Evolutionary conservation across 2,329 filamentous ascomycete genomes (phyloP).

Genomic region (Lasiodiplodia citricola): DNA sequence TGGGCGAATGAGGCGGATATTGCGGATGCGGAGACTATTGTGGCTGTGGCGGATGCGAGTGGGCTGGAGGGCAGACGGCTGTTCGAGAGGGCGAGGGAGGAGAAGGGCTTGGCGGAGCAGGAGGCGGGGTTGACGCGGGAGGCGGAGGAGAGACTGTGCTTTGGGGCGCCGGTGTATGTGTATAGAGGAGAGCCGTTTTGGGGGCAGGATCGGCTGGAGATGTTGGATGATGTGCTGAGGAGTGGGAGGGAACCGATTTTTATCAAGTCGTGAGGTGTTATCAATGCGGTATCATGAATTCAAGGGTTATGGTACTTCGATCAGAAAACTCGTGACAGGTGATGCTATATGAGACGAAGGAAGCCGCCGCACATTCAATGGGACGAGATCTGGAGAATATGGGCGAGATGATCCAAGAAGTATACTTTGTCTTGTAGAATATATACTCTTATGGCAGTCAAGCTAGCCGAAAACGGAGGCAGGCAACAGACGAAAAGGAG

Average conservation of each 20-base stretch:
- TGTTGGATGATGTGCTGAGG: conserved; percentile 33
- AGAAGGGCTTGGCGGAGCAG: conserved; percentile 19
- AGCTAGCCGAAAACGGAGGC: too few relatives aligned
- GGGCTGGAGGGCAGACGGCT: not conserved
- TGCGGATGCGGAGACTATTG: conserved; percentile 19
- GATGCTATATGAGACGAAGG: too few relatives aligned
- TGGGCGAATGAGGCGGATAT: conserved; percentile 27
- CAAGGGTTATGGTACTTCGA: too few relatives aligned
- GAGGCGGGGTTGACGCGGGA: conserved; percentile 27
- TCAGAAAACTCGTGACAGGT: too few relatives aligned
- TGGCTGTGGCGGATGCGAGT: not conserved
- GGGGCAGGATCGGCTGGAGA: conserved; percentile 36
- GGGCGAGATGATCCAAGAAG: too few relatives aligned
- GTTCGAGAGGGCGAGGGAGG: conserved; percentile 10
- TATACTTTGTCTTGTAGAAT: too few relatives aligned
- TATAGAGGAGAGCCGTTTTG: conserved; percentile 34
- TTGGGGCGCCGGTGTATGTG: conserved; percentile 34
- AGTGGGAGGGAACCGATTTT: conserved; percentile 30
- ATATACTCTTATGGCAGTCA: too few relatives aligned
- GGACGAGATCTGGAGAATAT: too few relatives aligned
- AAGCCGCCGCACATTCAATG: too few relatives aligned
- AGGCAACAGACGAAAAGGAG: too few relatives aligned
- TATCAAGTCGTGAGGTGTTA: not conserved
- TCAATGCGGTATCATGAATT: too few relatives aligned
- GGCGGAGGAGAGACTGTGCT: conserved; percentile 30